Conservation (phyloP, 2,329 filamentous ascomycete species). For the Colletotrichum simmondsii region DNA sequence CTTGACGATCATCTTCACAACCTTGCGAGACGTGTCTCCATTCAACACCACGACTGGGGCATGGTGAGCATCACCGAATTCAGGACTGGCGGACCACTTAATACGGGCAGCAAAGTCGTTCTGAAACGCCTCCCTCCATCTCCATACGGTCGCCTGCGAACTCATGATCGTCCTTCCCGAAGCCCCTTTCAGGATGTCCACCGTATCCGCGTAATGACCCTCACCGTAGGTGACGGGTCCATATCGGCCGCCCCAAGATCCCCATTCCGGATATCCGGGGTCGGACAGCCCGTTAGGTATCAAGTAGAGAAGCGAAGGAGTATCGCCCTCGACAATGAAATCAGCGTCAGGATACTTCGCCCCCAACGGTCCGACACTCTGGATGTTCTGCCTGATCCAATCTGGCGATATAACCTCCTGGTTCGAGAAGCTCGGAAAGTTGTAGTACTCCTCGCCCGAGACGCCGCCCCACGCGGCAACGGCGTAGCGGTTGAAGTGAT, state of each 20-base stretch:
- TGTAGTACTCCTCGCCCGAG: constrained; percentile 57
- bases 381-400: constrained; percentile 60
- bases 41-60: constrained; percentile 37
- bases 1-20: constrained; percentile 20
- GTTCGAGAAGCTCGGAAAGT: constrained; percentile 59
- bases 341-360: constrained; percentile 50
- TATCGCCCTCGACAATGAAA: constrained; percentile 61
- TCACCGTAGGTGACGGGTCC: constrained; percentile 21
- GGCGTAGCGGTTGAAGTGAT: constrained; percentile 61
- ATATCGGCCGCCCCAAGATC: constrained; percentile 56
- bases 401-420: constrained; percentile 51
- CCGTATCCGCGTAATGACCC: constrained; percentile 44
- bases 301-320: constrained; percentile 51
- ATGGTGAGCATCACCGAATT: constrained; percentile 25
- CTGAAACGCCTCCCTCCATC: constrained; percentile 63
- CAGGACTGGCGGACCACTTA: constrained; percentile 26
- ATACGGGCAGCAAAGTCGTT: constrained; percentile 48
- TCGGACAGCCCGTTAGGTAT: constrained; percentile 53
- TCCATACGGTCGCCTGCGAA: constrained; percentile 62
- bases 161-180: constrained; percentile 44
- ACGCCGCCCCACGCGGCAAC: constrained; percentile 62
- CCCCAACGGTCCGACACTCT: constrained; percentile 55
- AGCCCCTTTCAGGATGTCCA: constrained; percentile 46
- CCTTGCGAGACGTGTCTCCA: constrained; percentile 33
- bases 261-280: constrained; percentile 50